These are phyloP conservation scores for Oryza brachyantha DNA, from an alignment of 176 grass and related monocot genomes.

Conservation along the genomic window DNA sequence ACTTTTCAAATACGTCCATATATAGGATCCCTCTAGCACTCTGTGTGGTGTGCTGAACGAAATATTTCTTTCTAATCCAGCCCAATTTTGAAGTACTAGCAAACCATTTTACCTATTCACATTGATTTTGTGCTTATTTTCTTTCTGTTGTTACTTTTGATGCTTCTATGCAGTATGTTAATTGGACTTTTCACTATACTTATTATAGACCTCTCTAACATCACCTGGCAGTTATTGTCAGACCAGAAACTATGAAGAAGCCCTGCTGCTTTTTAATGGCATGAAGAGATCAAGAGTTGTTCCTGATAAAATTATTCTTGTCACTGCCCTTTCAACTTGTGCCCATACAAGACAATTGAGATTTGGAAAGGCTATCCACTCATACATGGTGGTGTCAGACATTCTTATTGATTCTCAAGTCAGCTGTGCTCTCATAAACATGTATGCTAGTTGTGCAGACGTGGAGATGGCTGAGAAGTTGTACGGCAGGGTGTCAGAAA, in stretches of 20 bases:
- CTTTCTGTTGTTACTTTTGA: background rate
- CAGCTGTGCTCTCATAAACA: constrained; percentile 62
- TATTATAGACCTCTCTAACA: constrained; percentile 27
- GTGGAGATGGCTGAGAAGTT: constrained; percentile 64
- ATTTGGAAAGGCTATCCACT: constrained; percentile 55
- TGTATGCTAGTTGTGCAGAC: constrained; percentile 63
- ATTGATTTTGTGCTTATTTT: background rate
- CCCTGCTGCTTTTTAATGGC: constrained; percentile 61
- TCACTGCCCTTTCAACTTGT: constrained; percentile 68
- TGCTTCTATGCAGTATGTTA: background rate
- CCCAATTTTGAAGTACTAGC: background rate
- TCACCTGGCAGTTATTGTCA: constrained; percentile 67
- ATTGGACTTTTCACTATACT: constrained; percentile 6
- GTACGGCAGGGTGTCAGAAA: constrained; percentile 45
- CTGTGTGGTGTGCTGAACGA: too few species aligned
- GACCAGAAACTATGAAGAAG: constrained; percentile 54
- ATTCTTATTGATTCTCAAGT: constrained; percentile 42
- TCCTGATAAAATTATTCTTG: constrained; percentile 69
- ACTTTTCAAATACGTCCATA: background rate
- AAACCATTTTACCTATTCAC: background rate
- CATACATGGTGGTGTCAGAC: constrained; percentile 60
- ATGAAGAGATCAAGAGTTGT: constrained; percentile 72
- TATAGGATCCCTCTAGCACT: background rate
- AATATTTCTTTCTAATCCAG: too few species aligned
- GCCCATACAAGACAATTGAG: constrained; percentile 41